phyloP scores from a whole-genome alignment of 164 flowering plant genomes.

The Chimonanthus praecox region DNA sequence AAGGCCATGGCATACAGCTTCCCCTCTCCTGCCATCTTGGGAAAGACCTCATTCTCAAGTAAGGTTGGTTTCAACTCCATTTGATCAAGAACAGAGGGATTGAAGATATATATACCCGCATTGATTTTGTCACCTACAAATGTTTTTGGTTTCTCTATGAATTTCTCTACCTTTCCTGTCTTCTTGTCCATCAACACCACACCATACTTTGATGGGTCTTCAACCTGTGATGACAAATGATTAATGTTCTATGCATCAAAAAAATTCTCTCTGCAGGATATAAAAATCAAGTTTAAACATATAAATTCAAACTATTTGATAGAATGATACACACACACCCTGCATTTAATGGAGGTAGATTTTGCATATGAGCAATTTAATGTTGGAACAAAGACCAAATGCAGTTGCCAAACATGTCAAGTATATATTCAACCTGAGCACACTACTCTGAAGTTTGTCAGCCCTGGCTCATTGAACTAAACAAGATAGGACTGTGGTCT shows the following conservation, averaged over 20 bases:
- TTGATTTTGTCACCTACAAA: constrained; percentile 25
- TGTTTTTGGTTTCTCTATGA: constrained; percentile 21
- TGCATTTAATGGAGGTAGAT: neutral
- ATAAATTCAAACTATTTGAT: too few relatives aligned
- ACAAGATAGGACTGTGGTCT: neutral
- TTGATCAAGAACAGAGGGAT: constrained; percentile 18
- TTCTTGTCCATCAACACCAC: constrained; percentile 23
- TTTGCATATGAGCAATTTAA: neutral
- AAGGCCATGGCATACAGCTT: constrained; percentile 23
- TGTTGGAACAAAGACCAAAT: neutral
- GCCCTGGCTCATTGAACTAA: too few relatives aligned
- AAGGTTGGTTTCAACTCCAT: constrained; percentile 23
- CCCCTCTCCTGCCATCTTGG: constrained; percentile 16
- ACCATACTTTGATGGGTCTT: constrained; percentile 27
- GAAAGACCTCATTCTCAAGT: constrained; percentile 25
- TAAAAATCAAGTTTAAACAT: neutral
- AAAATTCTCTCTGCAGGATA: neutral
- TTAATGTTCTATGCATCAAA: neutral
- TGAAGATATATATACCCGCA: constrained; percentile 24
- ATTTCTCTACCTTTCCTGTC: constrained; percentile 22
- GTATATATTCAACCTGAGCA: neutral
- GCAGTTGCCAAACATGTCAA: neutral
- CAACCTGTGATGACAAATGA: constrained; percentile 9
- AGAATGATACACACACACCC: too few relatives aligned
- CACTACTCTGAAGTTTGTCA: neutral